Conservation (phyloP, 2,329 filamentous ascomycete species). For the Colletotrichum camelliae region DNA sequence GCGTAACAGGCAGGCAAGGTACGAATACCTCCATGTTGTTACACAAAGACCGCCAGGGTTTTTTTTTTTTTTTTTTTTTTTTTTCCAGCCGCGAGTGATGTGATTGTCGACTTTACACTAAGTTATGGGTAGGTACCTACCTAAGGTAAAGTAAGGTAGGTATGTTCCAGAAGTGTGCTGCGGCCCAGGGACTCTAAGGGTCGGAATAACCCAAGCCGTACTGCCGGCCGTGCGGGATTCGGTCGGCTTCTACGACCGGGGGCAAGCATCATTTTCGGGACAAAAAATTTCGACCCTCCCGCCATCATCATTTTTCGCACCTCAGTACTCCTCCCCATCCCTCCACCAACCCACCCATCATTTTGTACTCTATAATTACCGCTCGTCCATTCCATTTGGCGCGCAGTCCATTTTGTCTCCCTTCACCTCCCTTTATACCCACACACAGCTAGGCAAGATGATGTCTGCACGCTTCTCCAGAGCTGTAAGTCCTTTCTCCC, state of each 20-base stretch:
- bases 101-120: neutral
- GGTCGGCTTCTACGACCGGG: constrained; percentile 47
- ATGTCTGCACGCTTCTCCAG: constrained; percentile 74
- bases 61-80: neutral
- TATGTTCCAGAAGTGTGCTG: neutral
- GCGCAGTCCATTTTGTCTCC: constrained; percentile 24
- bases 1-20: no score
- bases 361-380: constrained; percentile 23
- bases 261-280: constrained; percentile 34
- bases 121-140: neutral
- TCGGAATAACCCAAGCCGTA: constrained; percentile 16
- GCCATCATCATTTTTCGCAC: constrained; percentile 25
- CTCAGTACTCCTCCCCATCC: neutral
- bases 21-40: neutral
- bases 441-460: constrained; percentile 57
- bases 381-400: constrained; percentile 19
- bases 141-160: neutral
- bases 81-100: neutral
- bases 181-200: neutral
- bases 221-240: constrained; percentile 38
- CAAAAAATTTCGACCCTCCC: constrained; percentile 41
- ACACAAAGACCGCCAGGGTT: neutral
- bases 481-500: constrained; percentile 66
- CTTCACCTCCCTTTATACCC: constrained; percentile 32
- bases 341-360: constrained; percentile 7